phyloP scores from a whole-genome alignment of 1,284 basidiomycete genomes.

The Baeospora myosura region DNA sequence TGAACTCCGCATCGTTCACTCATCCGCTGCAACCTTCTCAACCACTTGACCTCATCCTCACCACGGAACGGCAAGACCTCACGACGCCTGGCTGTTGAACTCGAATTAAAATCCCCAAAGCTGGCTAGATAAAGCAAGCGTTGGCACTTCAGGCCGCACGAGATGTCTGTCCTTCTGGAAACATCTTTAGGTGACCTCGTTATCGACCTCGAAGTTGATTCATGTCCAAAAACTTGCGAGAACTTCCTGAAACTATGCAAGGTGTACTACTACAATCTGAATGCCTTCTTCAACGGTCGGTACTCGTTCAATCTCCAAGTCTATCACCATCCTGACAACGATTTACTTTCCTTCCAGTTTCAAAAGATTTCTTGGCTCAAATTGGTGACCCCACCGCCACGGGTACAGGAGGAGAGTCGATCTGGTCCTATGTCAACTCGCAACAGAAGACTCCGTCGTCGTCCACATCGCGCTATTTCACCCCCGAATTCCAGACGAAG shows the following conservation, averaged over 20 bases:
- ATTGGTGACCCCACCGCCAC: conserved; percentile 92
- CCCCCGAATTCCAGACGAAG: conserved; percentile 70
- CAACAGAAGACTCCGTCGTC: conserved; percentile 26
- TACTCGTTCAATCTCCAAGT: conserved; percentile 9
- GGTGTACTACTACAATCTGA: conserved; percentile 92
- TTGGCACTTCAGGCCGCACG: no score
- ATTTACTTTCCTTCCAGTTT: conserved; percentile 50
- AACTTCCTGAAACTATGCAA: conserved; percentile 98
- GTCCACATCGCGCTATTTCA: conserved; percentile 67
- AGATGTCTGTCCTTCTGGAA: conserved; percentile 93
- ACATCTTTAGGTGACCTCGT: conserved; percentile 94
- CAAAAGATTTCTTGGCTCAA: conserved; percentile 95
- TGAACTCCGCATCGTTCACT: no score
- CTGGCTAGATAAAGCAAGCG: no score
- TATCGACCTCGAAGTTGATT: conserved; percentile 90
- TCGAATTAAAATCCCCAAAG: no score
- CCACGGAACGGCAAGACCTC: no score
- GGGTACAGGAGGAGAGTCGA: conserved; percentile 86
- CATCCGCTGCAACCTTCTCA: no score
- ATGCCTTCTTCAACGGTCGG: conserved; percentile 94
- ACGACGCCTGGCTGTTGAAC: no score
- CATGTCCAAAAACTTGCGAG: conserved; percentile 83
- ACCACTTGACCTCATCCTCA: no score
- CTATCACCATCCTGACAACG: background rate
- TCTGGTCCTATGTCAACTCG: conserved; percentile 67